Conservation (phyloP, 2,329 filamentous ascomycete species). For the Dactylellina leptospora region DNA sequence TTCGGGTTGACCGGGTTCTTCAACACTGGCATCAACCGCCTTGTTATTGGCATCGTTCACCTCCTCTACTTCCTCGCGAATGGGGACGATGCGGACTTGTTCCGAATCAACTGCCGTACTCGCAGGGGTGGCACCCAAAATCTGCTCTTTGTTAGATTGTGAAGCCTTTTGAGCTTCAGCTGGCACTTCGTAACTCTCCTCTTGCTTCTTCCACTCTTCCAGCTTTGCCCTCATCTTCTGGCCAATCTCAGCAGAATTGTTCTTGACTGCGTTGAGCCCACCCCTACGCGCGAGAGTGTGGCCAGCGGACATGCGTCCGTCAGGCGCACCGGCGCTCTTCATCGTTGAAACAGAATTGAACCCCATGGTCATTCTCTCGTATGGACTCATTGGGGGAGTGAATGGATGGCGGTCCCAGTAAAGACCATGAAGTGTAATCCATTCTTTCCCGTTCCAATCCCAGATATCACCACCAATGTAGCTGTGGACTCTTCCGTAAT, state of each 20-base stretch:
- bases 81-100: neutral
- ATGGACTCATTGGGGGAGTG: conserved; percentile 22
- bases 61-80: neutral
- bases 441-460: neutral
- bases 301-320: neutral
- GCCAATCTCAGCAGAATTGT: neutral
- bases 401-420: conserved; percentile 46
- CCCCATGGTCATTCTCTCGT: conserved; percentile 11
- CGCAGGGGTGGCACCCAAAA: neutral
- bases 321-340: neutral
- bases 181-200: neutral
- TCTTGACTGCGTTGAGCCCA: neutral
- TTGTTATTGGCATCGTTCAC: neutral
- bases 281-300: conserved; percentile 4
- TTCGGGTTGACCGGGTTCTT: neutral
- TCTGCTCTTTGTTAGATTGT: neutral
- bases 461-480: conserved; percentile 1
- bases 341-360: conserved; percentile 13
- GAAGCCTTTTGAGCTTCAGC: neutral
- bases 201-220: neutral
- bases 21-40: neutral
- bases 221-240: conserved; percentile 21
- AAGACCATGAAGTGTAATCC: neutral
- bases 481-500: neutral
- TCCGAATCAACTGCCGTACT: neutral